These are phyloP conservation scores for Eucalyptus erythrocorys DNA, from an alignment of 345 rosid genomes.

Conservation along the genomic window DNA sequence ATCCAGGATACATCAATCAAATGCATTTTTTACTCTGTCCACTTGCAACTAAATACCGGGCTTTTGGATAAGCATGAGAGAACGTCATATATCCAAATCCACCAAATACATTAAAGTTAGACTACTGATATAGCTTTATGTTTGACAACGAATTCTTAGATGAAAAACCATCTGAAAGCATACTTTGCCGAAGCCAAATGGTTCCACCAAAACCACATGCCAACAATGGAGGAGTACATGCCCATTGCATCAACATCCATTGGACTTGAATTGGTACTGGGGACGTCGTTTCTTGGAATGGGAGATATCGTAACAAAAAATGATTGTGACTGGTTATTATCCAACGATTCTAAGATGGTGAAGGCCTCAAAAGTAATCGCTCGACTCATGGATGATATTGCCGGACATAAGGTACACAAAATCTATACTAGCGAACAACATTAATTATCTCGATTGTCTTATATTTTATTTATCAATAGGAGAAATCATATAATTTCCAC, in stretches of 20 bases:
- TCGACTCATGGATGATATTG: neutral
- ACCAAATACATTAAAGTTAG: neutral
- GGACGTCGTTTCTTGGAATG: neutral
- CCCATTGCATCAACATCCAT: neutral
- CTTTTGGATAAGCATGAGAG: neutral
- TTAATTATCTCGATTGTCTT: neutral
- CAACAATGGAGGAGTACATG: neutral
- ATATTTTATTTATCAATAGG: neutral
- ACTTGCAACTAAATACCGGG: neutral
- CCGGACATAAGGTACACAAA: neutral
- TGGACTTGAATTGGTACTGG: neutral
- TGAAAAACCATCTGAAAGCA: neutral
- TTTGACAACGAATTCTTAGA: neutral
- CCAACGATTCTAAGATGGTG: neutral
- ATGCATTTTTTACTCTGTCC: neutral
- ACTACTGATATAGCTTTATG: neutral
- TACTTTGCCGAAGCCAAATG: neutral
- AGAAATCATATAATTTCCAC: neutral
- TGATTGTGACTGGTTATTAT: neutral
- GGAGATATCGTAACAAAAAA: neutral
- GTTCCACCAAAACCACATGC: neutral
- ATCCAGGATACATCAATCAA: neutral
- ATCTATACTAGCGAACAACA: neutral
- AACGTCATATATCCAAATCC: neutral
- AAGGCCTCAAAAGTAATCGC: neutral